These are phyloP conservation scores for Arachis monticola DNA, from an alignment of 331 rosid species.

Conservation along the genomic window DNA sequence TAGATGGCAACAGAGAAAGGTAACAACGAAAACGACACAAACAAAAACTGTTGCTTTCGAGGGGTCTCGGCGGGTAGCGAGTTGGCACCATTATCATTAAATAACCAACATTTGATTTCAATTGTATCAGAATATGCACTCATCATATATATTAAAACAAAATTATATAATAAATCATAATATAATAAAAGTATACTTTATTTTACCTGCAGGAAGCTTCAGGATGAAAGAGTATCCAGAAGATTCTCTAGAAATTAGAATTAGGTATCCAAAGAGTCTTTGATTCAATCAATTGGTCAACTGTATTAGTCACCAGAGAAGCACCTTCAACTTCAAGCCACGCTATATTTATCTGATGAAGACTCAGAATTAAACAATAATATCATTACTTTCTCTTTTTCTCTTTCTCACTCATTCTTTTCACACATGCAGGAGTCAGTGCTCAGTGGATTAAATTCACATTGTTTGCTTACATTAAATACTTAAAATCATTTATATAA, in stretches of 20 bases:
- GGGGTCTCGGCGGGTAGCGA: conserved; percentile 30
- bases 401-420: not conserved
- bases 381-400: not conserved
- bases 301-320: not conserved
- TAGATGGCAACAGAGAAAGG: not conserved
- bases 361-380: not conserved
- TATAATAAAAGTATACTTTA: not conserved
- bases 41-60: conserved; percentile 27
- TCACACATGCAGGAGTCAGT: not conserved
- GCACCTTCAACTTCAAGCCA: not conserved
- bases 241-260: conserved; percentile 27
- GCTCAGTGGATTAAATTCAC: too few species aligned
- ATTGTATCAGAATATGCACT: too few species aligned
- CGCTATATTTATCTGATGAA: not conserved
- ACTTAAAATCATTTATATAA: too few species aligned
- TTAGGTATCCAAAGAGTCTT: conserved; percentile 25
- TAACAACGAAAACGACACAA: conserved; percentile 22
- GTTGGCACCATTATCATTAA: conserved; percentile 10
- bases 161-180: not conserved
- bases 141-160: too few species aligned
- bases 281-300: conserved; percentile 28
- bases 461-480: too few species aligned
- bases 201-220: conserved; percentile 32
- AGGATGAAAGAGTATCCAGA: conserved; percentile 33
- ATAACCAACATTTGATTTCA: not conserved